Evolutionary conservation across 768 basidiomycete species (phyloP), one percentile per base, ranked within the genome.

Genomic region (Psilocybe cubensis): DNA sequence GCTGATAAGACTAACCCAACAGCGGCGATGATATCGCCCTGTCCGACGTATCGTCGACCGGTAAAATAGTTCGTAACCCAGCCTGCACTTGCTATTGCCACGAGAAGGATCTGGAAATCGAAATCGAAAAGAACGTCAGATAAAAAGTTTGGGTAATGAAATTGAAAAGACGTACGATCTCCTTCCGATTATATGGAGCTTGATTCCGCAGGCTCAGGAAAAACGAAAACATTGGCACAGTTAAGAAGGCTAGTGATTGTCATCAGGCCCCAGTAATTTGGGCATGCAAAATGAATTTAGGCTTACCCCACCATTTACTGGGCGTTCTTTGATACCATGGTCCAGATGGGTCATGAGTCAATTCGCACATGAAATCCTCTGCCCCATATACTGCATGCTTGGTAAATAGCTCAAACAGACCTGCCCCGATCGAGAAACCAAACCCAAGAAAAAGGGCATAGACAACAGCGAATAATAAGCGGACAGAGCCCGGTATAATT

Each of bases 21-120:
- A 1, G 91, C 90, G 5, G 91, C 87, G 25, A 83, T 86, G 67
- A 94, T 87, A 68, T 95, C 91, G 54, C 79, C 81, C 69, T 91
- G 87, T 58, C 82, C 82, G 29, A 76, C 74, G 68, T 92, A 91
- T 66, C 79, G 80, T 25, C 68, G 71, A 1, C 81, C 75, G 2
- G 84, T 83, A 70, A 88, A 91, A 66, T 91, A 85, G 69, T 93
- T 95, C 40, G 84, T 86, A 12, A 84, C 81, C 91, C 91, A 94
- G 0, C 92, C 92, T 18, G 84, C 72, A 55, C 79, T 86, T 2
- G 90, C 75, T 53, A 91, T 85, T 5, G 72, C 67, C 14, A 92
- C 76, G 58, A 83, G 76, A n/a, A 89, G 66, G 11, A 74, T 54
- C 81, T 55, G n/a, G 14, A 25, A 27, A 14, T 51, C 18, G 44